These are phyloP conservation scores for Diplocarpon rosae DNA, from an alignment of 2,329 filamentous ascomycete species.

Conservation along the genomic window DNA sequence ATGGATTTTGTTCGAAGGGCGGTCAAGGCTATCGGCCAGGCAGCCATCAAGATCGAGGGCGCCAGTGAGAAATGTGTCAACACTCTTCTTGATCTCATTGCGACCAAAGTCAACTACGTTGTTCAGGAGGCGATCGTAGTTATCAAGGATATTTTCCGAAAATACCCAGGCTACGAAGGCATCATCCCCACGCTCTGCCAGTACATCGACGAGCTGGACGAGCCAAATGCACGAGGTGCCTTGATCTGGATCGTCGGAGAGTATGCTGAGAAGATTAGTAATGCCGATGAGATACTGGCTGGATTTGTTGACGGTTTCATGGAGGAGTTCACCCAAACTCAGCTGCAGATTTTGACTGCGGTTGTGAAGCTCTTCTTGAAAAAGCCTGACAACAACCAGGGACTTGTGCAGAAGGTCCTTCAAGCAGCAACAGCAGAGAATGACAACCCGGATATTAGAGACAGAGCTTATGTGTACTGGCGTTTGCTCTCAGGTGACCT, in stretches of 20 bases:
- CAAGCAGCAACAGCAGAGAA: slow-evolving; percentile 88
- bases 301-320: slow-evolving; percentile 90
- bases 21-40: slow-evolving; percentile 92
- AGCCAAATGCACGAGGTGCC: slow-evolving; percentile 79
- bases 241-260: slow-evolving; percentile 99
- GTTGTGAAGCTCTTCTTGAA: slow-evolving; percentile 97
- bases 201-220: slow-evolving; percentile 93
- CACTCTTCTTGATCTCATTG: slow-evolving; percentile 83
- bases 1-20: slow-evolving; percentile 97
- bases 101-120: slow-evolving; percentile 97
- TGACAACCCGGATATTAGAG: slow-evolving; percentile 94
- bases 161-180: slow-evolving; percentile 95
- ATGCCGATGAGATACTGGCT: slow-evolving; percentile 87
- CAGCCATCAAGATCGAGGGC: slow-evolving; percentile 95
- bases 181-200: slow-evolving; percentile 95
- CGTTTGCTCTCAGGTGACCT: slow-evolving; percentile 86
- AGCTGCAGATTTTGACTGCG: slow-evolving; percentile 92
- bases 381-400: slow-evolving; percentile 85
- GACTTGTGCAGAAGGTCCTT: slow-evolving; percentile 85
- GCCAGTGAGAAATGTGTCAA: slow-evolving; percentile 95
- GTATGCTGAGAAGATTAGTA: slow-evolving; percentile 98
- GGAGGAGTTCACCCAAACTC: slow-evolving; percentile 97
- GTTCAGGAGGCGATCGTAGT: slow-evolving; percentile 98
- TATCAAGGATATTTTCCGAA: slow-evolving; percentile 95
- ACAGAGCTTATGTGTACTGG: slow-evolving; percentile 98